These are phyloP conservation scores for Cercophora sp. DNA, from an alignment of 495 filamentous ascomycete species.

Conservation along the genomic window DNA sequence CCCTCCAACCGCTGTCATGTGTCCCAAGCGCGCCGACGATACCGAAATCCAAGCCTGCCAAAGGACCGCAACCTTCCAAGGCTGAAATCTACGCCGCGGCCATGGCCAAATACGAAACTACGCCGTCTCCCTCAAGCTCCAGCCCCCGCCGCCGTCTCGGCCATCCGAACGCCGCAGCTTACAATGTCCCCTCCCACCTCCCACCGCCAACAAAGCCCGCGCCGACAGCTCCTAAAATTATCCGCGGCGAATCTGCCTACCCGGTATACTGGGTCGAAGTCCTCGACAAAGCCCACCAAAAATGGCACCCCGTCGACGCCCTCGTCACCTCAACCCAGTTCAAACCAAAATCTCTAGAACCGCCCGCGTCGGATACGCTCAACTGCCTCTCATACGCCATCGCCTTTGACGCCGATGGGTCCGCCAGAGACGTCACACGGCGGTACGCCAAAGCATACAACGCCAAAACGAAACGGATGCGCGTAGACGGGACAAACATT, in stretches of 20 bases:
- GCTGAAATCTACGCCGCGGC: conserved; percentile 30
- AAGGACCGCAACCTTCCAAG: conserved; percentile 20
- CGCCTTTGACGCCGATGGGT: conserved; percentile 72
- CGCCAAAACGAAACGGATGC: conserved; percentile 73
- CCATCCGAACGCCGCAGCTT: conserved; percentile 39
- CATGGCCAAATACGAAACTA: conserved; percentile 30
- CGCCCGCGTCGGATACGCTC: conserved; percentile 64
- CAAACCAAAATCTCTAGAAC: conserved; percentile 70
- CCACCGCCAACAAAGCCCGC: conserved; percentile 22
- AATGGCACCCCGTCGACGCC: conserved; percentile 87
- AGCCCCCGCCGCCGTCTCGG: conserved; percentile 37
- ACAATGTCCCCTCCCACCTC: conserved; percentile 27
- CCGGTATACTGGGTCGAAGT: conserved; percentile 94
- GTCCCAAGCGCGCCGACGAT: conserved; percentile 47
- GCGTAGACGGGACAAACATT: conserved; percentile 57
- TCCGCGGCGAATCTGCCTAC: conserved; percentile 59
- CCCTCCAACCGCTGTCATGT: conserved; percentile 79
- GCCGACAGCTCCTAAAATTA: conserved; percentile 32
- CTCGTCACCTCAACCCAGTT: conserved; percentile 72
- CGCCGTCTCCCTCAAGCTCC: conserved; percentile 16
- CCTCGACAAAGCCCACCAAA: conserved; percentile 76
- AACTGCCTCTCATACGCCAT: conserved; percentile 81
- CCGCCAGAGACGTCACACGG: conserved; percentile 73
- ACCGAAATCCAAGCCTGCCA: conserved; percentile 41
- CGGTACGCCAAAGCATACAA: conserved; percentile 80